A percentile compares a stretch with the other conserved stretches of the same genome.
Evolutionary conservation across 2,329 filamentous ascomycete species (phyloP).

Genomic region (Cercospora janseana): DNA sequence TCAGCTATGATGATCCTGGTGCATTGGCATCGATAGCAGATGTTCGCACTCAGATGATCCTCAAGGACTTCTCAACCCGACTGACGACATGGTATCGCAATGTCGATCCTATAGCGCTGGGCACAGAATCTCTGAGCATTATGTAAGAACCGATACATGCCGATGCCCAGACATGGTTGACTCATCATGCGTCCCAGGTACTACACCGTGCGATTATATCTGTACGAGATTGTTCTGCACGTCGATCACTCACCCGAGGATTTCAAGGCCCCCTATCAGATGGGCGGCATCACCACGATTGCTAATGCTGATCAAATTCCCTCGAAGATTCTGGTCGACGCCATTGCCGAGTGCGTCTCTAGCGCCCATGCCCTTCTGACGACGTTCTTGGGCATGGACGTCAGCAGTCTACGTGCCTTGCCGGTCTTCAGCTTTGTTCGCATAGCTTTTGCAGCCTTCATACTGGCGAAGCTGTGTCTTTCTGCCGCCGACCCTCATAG

Average conservation of each 20-base stretch:
- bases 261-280: conserved; percentile 48
- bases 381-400: conserved; percentile 61
- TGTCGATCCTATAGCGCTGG: conserved; percentile 42
- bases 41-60: conserved; percentile 60
- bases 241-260: conserved; percentile 59
- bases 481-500: conserved; percentile 62
- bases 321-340: conserved; percentile 62
- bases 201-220: conserved; percentile 65
- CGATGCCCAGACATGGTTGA: too few relatives aligned
- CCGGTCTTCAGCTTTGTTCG: conserved; percentile 71
- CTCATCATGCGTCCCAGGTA: too few relatives aligned
- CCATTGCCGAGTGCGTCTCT: conserved; percentile 64
- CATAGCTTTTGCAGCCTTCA: conserved; percentile 68
- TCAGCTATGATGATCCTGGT: conserved; percentile 64
- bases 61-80: conserved; percentile 64
- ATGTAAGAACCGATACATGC: too few relatives aligned
- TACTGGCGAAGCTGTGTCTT: conserved; percentile 72
- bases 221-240: conserved; percentile 73
- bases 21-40: conserved; percentile 57
- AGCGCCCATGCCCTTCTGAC: conserved; percentile 67
- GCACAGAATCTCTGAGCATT: conserved; percentile 59
- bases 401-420: conserved; percentile 59
- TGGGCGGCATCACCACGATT: conserved; percentile 46
- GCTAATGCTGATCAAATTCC: conserved; percentile 33
- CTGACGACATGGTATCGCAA: conserved; percentile 59